Evolutionary conservation across 768 basidiomycete genomes (phyloP).

Genomic region (Mycena chlorophos): DNA sequence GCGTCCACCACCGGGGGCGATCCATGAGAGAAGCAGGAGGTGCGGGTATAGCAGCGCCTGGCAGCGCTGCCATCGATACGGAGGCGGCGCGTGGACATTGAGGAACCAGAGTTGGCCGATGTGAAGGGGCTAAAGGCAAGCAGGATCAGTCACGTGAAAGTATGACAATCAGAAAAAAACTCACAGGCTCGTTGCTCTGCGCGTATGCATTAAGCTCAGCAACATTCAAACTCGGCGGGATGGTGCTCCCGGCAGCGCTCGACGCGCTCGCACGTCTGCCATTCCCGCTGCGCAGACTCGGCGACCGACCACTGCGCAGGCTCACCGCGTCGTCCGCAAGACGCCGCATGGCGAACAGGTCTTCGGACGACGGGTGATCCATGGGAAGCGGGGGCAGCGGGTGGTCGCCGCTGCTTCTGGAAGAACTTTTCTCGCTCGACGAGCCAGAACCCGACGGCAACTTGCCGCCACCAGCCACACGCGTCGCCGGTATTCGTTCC

Average conservation of each 20-base stretch:
- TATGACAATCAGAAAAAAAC: slow-evolving; percentile 26
- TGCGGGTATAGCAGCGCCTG: slow-evolving; percentile 83
- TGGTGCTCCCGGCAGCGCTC: slow-evolving; percentile 24
- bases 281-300: slow-evolving; percentile 25
- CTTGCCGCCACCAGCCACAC: slow-evolving; percentile 33
- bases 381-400: slow-evolving; percentile 17
- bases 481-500: slow-evolving; percentile 64
- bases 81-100: slow-evolving; percentile 82
- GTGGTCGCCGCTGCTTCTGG: slow-evolving; percentile 4
- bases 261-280: slow-evolving; percentile 34
- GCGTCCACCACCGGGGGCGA: slow-evolving; percentile 77
- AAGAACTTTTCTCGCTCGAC: slow-evolving; percentile 19
- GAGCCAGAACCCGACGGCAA: slow-evolving; percentile 42
- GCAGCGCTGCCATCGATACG: slow-evolving; percentile 79
- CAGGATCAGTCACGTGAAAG: slow-evolving; percentile 15
- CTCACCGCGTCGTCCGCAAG: slow-evolving; percentile 35
- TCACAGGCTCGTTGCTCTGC: slow-evolving; percentile 49
- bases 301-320: slow-evolving; percentile 14
- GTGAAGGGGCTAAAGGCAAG: slow-evolving; percentile 68
- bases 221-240: slow-evolving; percentile 47
- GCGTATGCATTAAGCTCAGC: slow-evolving; percentile 49
- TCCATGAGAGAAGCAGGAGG: slow-evolving; percentile 84
- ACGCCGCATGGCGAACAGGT: slow-evolving; percentile 44
- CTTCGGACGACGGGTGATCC: slow-evolving; percentile 35
- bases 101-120: slow-evolving; percentile 89